Conservation (phyloP, 768 basidiomycete species). For the Lactifluus subvellereus region DNA sequence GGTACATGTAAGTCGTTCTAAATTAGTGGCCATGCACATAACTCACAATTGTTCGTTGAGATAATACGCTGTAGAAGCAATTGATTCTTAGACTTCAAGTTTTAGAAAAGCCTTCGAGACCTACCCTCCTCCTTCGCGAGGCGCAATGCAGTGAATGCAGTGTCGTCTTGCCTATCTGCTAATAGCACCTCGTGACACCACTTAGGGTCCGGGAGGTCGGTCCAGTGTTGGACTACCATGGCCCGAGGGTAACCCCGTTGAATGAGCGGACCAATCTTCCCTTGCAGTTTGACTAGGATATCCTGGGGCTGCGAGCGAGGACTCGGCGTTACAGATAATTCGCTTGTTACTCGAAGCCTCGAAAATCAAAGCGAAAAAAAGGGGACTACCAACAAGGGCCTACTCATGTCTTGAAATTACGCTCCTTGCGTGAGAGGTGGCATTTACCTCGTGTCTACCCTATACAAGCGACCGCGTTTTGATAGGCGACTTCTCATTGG, state of each 20-base stretch:
- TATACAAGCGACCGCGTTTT: background rate
- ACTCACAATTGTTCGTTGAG: background rate
- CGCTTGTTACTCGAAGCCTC: background rate
- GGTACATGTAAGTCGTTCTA: slow-evolving; percentile 7
- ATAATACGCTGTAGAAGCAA: slow-evolving; percentile 1
- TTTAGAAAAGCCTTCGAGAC: background rate
- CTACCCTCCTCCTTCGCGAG: background rate
- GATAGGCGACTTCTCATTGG: background rate
- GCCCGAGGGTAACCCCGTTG: background rate
- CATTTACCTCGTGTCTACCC: slow-evolving; percentile 1
- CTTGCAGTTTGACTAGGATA: background rate
- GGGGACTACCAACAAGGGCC: background rate
- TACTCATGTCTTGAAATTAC: background rate
- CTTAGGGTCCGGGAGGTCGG: too few relatives aligned
- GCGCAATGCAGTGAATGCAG: too few relatives aligned
- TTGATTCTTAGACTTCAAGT: background rate
- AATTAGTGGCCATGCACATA: background rate
- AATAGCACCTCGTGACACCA: background rate
- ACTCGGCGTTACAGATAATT: background rate
- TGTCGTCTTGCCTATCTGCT: background rate
- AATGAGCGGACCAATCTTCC: background rate
- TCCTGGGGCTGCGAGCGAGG: background rate
- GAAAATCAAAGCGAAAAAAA: background rate
- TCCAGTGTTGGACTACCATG: too few relatives aligned
- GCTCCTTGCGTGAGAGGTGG: too few relatives aligned